Conservation (phyloP, 441 rosid genomes). For the Euphorbia celastroides region DNA sequence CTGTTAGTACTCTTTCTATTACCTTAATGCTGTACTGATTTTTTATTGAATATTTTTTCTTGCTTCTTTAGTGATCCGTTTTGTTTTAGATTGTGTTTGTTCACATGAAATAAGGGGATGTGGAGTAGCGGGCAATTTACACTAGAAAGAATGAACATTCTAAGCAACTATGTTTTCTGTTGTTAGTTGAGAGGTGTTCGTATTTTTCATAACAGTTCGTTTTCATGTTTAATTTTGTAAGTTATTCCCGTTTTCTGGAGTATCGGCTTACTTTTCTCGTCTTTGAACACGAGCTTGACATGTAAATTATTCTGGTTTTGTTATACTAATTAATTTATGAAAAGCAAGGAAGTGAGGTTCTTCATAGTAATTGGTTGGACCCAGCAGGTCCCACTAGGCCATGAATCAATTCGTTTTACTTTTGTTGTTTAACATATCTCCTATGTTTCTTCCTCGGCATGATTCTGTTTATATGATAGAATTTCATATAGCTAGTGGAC, state of each 20-base stretch:
- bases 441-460: neutral
- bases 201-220: neutral
- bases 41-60: neutral
- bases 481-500: neutral
- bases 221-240: neutral
- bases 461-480: neutral
- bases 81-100: neutral
- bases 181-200: neutral
- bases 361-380: neutral
- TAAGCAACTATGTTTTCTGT: neutral
- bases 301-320: neutral
- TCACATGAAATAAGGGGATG: neutral
- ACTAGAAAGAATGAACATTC: neutral
- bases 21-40: neutral
- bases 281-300: neutral
- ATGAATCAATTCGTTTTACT: slow-evolving; percentile 2
- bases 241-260: slow-evolving; percentile 2
- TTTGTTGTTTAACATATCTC: slow-evolving; percentile 10
- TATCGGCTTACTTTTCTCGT: neutral
- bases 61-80: neutral
- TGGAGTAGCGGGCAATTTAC: neutral
- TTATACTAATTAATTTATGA: neutral
- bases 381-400: neutral
- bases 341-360: neutral
- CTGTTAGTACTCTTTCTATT: slow-evolving; percentile 37